Conservation (phyloP, 2,329 filamentous ascomycete genomes). For the Laburnicola sp. region DNA sequence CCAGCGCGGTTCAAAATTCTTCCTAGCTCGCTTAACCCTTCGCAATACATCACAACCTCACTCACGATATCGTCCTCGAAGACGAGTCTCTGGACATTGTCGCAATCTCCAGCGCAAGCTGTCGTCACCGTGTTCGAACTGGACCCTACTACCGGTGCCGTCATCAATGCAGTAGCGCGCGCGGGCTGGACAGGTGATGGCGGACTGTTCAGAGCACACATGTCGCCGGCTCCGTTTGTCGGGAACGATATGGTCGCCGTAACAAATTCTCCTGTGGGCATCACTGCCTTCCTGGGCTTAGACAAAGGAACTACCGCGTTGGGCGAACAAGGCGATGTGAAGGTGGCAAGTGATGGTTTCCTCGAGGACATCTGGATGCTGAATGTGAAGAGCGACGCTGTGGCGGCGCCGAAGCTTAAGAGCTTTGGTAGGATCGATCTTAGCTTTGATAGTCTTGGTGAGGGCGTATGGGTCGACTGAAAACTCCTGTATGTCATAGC, state of each 20-base stretch:
- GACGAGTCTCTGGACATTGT: conserved; percentile 25
- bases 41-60: conserved; percentile 18
- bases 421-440: conserved; percentile 13
- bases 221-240: conserved; percentile 21
- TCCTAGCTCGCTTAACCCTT: conserved; percentile 15
- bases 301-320: conserved; percentile 5
- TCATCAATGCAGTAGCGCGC: conserved; percentile 19
- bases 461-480: conserved; percentile 43
- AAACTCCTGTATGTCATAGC: no score
- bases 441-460: conserved; percentile 16
- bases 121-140: conserved; percentile 23
- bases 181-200: conserved; percentile 20
- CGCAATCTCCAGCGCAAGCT: conserved; percentile 18
- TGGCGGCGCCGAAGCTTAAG: conserved; percentile 10
- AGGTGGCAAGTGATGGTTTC: conserved; percentile 7
- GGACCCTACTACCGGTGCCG: conserved; percentile 23
- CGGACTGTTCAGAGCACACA: conserved; percentile 13
- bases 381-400: conserved; percentile 4
- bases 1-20: conserved; percentile 19
- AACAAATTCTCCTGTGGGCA: conserved; percentile 22
- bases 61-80: conserved; percentile 24
- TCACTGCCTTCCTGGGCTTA: conserved; percentile 23
- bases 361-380: conserved; percentile 10
- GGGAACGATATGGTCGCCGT: conserved; percentile 22
- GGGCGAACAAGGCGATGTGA: background rate